Base-by-base conservation (phyloP, 352 stramenopile genomes). In the Phytopythium mirpurense region DNA sequence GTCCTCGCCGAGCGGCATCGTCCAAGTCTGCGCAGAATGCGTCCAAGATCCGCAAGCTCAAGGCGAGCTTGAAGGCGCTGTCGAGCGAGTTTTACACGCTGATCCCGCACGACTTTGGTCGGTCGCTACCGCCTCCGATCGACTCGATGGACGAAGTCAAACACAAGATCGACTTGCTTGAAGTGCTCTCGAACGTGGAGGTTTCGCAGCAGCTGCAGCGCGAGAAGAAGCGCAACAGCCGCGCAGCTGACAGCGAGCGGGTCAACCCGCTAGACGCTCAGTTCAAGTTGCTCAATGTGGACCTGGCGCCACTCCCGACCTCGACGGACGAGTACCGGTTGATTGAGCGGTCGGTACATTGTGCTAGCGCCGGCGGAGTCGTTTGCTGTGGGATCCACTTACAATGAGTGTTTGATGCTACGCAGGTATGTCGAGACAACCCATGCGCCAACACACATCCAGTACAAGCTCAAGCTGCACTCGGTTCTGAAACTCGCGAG, bases 61-160 rank as follows among this genome's bases (percentile, higher is more conserved):
- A 83, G 51, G 60, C 27, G 4, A 66, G 74, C 21, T 57, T 90
- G 7, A 90, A 88, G 47, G 36, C 66, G 19, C 60, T 87, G 0
- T 78, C 74, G 10, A 86, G 68, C 41, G 70, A 81, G 11, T 88
- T 90, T 46, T 90, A 90, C 65, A 78, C 76, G 27, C 40, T 90
- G 29, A 84, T 90, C 41, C 79, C 79, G 12, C 79, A 90, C 46
- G 70, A 90, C 29, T 87, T 88, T 57, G 76, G 79, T 0, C 67
- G 73, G 19, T 61, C 66, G 16, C 46, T 86, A 27, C 79, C 79
- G 16, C 79, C 76, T 16, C 26, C 72, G 18, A 83, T 90, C 45
- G 72, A 79, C 44, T 77, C 74, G 19, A 62, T 85, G 54, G 71
- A 74, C 18, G 74, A 82, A 34, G 68, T 90, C 27, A 86, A 86